phyloP scores from a whole-genome alignment of 2,329 filamentous ascomycete species.

The Fusarium sp. region DNA sequence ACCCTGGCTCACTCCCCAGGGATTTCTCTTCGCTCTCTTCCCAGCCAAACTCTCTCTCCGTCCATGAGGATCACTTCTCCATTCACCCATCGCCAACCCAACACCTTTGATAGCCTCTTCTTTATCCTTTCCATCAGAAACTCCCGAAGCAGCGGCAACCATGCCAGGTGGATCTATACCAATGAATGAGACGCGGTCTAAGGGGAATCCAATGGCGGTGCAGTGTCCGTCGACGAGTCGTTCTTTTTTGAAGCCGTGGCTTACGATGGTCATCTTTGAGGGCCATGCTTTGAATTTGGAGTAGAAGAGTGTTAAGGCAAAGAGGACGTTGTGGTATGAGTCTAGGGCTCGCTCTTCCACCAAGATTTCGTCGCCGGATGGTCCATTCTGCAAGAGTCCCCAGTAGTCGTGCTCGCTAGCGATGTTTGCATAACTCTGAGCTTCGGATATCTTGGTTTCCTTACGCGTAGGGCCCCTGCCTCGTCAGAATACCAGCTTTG shows the following conservation, averaged over 20 bases:
- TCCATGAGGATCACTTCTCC: constrained; percentile 66
- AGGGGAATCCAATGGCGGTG: constrained; percentile 68
- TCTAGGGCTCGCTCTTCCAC: constrained; percentile 82
- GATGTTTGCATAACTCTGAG: constrained; percentile 70
- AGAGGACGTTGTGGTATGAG: constrained; percentile 87
- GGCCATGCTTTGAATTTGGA: constrained; percentile 64
- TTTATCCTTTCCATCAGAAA: constrained; percentile 48
- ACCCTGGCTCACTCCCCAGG: constrained; percentile 59
- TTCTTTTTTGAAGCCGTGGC: constrained; percentile 75
- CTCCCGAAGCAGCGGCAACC: constrained; percentile 38
- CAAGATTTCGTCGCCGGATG: constrained; percentile 54
- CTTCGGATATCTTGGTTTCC: constrained; percentile 70
- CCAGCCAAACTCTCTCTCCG: constrained; percentile 56
- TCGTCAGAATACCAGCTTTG: no score
- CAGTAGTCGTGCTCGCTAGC: constrained; percentile 62
- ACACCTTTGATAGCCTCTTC: constrained; percentile 57
- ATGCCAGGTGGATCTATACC: constrained; percentile 74
- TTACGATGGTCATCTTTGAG: constrained; percentile 69
- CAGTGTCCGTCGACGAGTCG: constrained; percentile 75
- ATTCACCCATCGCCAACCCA: constrained; percentile 58
- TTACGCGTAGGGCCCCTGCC: constrained; percentile 72
- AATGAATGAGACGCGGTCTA: constrained; percentile 61
- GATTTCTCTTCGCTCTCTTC: constrained; percentile 64
- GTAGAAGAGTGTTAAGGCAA: constrained; percentile 71
- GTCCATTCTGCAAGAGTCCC: constrained; percentile 47